A percentile compares a stretch with the other conserved stretches of the same genome.
These are phyloP conservation scores for Lentinula sp. DNA, from an alignment of 768 basidiomycete genomes.

Conservation along the genomic window DNA sequence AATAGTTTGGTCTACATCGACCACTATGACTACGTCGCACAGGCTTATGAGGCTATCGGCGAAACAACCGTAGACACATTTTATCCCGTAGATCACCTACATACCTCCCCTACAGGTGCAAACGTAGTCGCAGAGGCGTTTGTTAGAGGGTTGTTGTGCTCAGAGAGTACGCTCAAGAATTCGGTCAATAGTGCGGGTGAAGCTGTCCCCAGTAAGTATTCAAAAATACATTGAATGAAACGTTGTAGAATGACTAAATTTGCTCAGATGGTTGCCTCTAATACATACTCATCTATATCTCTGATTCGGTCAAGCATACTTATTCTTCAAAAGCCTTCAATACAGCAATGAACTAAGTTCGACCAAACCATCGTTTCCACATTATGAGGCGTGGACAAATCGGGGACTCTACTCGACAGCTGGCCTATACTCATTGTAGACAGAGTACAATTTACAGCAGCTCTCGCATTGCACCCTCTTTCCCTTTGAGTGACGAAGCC, in stretches of 20 bases:
- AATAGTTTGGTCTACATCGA: slow-evolving; percentile 36
- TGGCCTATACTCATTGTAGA: too few relatives aligned
- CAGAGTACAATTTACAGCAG: too few relatives aligned
- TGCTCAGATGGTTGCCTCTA: slow-evolving; percentile 13
- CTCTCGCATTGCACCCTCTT: too few relatives aligned
- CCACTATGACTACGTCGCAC: slow-evolving; percentile 38
- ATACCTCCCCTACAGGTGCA: slow-evolving; percentile 38
- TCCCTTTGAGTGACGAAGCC: too few relatives aligned
- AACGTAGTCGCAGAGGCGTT: slow-evolving; percentile 43
- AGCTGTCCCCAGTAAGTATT: slow-evolving; percentile 27
- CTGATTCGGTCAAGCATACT: too few relatives aligned
- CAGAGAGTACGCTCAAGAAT: slow-evolving; percentile 23
- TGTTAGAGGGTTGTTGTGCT: slow-evolving; percentile 36
- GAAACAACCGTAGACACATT: slow-evolving; percentile 27
- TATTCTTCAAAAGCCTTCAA: too few relatives aligned
- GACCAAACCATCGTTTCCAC: too few relatives aligned
- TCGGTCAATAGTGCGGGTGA: slow-evolving; percentile 30
- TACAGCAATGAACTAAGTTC: too few relatives aligned
- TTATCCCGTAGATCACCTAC: slow-evolving; percentile 42
- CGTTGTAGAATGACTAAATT: neutral
- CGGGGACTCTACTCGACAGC: too few relatives aligned
- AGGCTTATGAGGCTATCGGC: slow-evolving; percentile 34
- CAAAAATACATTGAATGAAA: neutral
- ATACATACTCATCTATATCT: neutral
- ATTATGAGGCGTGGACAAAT: too few relatives aligned